Evolutionary conservation across 108 stramenopile genomes (phyloP).

Genomic region (Cyclotella distinguenda): DNA sequence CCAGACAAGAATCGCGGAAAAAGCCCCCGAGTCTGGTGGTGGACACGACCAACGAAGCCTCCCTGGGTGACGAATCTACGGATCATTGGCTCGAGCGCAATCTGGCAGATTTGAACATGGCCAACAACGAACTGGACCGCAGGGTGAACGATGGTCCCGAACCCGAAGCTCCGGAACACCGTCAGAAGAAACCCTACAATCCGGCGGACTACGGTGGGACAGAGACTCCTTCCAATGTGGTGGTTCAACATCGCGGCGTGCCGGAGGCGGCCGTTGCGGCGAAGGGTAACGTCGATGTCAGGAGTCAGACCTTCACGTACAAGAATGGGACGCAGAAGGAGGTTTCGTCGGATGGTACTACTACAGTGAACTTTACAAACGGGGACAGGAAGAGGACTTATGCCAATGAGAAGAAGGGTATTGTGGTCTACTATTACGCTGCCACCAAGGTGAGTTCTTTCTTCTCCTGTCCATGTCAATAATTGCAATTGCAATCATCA

Average conservation of each 20-base stretch:
- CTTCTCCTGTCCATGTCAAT: too few relatives aligned
- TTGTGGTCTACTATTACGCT: constrained; percentile 72
- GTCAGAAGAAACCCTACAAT: constrained; percentile 44
- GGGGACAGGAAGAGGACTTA: constrained; percentile 69
- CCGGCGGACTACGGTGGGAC: constrained; percentile 34
- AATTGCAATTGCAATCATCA: too few relatives aligned
- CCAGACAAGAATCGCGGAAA: constrained; percentile 9
- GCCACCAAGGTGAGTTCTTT: constrained; percentile 49
- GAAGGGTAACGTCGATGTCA: too few relatives aligned
- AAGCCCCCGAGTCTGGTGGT: background rate
- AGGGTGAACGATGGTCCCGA: background rate
- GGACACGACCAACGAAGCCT: background rate
- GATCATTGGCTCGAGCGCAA: constrained; percentile 24
- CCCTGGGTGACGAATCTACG: constrained; percentile 14
- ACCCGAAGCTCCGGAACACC: background rate
- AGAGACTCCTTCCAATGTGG: background rate
- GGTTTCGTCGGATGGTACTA: constrained; percentile 51
- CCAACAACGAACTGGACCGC: constrained; percentile 15
- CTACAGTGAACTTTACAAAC: constrained; percentile 64
- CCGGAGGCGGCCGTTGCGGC: background rate
- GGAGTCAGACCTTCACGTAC: constrained; percentile 33
- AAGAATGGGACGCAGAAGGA: constrained; percentile 67
- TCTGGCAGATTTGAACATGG: constrained; percentile 14
- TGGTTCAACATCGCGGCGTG: constrained; percentile 2
- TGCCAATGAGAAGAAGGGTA: constrained; percentile 45